Evolutionary conservation across 306 rosid species (phyloP).

Genomic region (Lagenaria siceraria): DNA sequence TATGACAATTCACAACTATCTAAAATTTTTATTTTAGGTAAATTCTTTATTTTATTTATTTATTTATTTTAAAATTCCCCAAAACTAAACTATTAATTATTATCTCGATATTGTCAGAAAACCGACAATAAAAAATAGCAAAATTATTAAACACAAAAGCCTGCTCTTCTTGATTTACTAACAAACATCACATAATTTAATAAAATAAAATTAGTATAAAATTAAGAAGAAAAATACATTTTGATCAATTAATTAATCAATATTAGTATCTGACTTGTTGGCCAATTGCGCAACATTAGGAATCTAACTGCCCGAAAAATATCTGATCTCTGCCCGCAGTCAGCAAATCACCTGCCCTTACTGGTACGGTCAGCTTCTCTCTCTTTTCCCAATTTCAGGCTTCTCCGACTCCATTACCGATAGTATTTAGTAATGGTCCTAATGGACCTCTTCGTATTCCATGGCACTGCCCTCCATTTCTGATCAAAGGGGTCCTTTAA

Average conservation of each 20-base stretch:
- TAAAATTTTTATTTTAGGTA: no score
- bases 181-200: background rate
- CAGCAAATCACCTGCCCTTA: background rate
- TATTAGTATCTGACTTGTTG: background rate
- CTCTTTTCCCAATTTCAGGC: conserved; percentile 16
- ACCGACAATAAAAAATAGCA: background rate
- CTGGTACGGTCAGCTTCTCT: conserved; percentile 48
- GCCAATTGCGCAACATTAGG: conserved; percentile 16
- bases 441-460: conserved; percentile 17
- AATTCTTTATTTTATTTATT: no score
- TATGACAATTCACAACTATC: no score
- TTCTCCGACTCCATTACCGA: background rate
- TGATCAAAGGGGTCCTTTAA: conserved; percentile 30
- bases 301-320: conserved; percentile 34
- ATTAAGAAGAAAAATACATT: background rate
- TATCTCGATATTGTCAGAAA: background rate
- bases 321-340: conserved; percentile 50
- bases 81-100: background rate
- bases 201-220: background rate
- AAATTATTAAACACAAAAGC: background rate
- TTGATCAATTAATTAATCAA: background rate
- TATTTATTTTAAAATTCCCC: no score
- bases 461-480: conserved; percentile 17
- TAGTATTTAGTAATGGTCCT: conserved; percentile 22
- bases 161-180: background rate